Conservation (phyloP, 106 monocot species). For the Triglochin maritima region DNA sequence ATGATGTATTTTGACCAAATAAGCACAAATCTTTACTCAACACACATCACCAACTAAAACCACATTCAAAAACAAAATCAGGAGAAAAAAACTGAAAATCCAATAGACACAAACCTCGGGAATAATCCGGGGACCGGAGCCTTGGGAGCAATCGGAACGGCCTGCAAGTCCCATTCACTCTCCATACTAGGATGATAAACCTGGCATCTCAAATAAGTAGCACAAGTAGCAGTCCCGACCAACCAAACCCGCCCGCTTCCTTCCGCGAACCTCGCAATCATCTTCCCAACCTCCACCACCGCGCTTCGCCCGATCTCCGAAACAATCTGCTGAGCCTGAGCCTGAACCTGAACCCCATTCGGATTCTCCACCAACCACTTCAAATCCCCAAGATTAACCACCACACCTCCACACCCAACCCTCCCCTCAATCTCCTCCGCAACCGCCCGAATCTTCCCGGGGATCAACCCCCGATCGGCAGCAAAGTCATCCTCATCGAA, state of each 20-base stretch:
- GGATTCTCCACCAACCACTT: constrained; percentile 58
- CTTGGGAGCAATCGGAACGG: constrained; percentile 50
- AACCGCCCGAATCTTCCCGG: too few species aligned
- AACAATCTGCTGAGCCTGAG: constrained; percentile 17
- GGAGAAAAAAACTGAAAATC: not conserved
- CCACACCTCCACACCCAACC: constrained; percentile 22
- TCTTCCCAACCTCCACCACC: constrained; percentile 45
- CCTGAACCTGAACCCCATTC: not conserved
- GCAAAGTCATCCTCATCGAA: constrained; percentile 14
- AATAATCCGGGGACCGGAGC: constrained; percentile 19
- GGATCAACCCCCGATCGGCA: constrained; percentile 24
- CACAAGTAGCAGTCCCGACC: constrained; percentile 64
- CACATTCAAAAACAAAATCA: not conserved
- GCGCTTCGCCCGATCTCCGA: constrained; percentile 29
- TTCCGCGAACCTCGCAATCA: constrained; percentile 25
- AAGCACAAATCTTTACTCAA: too few species aligned
- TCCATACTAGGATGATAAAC: constrained; percentile 77
- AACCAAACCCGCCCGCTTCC: constrained; percentile 38
- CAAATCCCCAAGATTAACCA: constrained; percentile 70
- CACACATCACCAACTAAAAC: too few species aligned
- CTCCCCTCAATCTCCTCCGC: constrained; percentile 13
- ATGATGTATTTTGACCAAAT: too few species aligned
- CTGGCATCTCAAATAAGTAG: constrained; percentile 86
- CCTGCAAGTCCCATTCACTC: constrained; percentile 77
- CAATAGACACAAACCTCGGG: constrained; percentile 22